Conservation (phyloP, 305 asterid genomes). For the Fraxinus greggii region DNA sequence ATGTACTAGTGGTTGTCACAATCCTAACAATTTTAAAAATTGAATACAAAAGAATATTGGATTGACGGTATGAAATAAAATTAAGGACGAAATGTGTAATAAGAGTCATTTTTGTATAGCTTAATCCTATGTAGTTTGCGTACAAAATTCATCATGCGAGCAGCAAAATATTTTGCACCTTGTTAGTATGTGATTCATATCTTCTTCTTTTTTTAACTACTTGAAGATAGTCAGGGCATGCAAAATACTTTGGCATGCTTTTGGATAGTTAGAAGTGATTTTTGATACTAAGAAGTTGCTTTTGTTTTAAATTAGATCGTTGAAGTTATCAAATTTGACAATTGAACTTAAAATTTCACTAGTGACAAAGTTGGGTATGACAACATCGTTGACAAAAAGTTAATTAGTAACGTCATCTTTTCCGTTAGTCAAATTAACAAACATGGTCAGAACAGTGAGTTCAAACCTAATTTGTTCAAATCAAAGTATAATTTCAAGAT, state of each 20-base stretch:
- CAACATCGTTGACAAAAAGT: not conserved
- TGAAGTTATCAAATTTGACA: not conserved
- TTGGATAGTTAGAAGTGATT: not conserved
- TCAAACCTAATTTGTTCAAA: not conserved
- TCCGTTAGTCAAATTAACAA: not conserved
- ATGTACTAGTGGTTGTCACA: not conserved
- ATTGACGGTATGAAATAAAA: not conserved
- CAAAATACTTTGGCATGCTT: not conserved
- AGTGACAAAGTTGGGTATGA: not conserved
- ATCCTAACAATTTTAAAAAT: not conserved
- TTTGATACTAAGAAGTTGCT: not conserved
- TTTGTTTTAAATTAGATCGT: not conserved
- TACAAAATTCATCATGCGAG: not conserved
- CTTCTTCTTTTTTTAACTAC: not conserved
- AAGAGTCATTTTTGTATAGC: not conserved
- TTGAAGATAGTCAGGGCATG: not conserved
- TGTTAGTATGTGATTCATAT: not conserved
- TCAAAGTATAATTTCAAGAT: not conserved
- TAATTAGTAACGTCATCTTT: not conserved
- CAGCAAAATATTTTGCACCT: not conserved
- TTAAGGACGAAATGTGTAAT: not conserved
- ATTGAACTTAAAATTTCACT: not conserved
- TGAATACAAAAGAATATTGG: not conserved
- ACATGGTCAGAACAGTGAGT: not conserved
- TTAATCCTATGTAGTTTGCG: not conserved